A percentile compares a stretch with the other conserved stretches of the same genome.
These are phyloP conservation scores for Trichomonas gallinae DNA, from an alignment of 208 protist species.

Conservation along the genomic window DNA sequence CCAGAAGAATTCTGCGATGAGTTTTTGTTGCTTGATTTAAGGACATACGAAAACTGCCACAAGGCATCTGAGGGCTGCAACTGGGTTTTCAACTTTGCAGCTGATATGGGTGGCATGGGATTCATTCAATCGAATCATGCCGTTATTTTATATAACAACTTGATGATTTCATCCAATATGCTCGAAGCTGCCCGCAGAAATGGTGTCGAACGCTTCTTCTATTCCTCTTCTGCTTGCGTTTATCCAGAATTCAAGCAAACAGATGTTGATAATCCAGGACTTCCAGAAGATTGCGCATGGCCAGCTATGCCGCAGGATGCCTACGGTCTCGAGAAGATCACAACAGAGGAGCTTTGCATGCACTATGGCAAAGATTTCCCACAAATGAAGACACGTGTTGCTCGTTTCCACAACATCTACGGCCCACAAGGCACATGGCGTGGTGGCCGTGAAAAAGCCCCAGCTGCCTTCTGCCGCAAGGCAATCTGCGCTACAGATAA, in stretches of 20 bases:
- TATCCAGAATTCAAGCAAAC: conserved; percentile 60
- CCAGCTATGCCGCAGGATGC: conserved; percentile 57
- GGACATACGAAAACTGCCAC: conserved; percentile 42
- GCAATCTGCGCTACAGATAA: conserved; percentile 37
- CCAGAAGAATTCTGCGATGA: conserved; percentile 55
- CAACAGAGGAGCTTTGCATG: conserved; percentile 53
- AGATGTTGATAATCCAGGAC: conserved; percentile 32
- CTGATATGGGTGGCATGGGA: conserved; percentile 68
- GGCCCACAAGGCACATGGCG: conserved; percentile 59
- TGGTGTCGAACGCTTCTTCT: conserved; percentile 53
- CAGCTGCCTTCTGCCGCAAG: conserved; percentile 61
- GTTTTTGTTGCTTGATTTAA: conserved; percentile 52
- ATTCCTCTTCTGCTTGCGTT: conserved; percentile 56
- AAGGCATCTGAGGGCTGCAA: conserved; percentile 48
- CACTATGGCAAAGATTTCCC: conserved; percentile 48
- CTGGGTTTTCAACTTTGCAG: conserved; percentile 59
- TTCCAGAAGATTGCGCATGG: conserved; percentile 59
- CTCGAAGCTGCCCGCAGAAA: conserved; percentile 46
- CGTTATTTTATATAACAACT: conserved; percentile 64
- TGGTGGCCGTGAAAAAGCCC: conserved; percentile 62
- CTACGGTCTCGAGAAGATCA: conserved; percentile 58
- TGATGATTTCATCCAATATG: conserved; percentile 63
- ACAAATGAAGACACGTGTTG: conserved; percentile 45
- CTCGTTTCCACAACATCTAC: conserved; percentile 69
- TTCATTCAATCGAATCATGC: conserved; percentile 66